Percentiles rank a stretch among this genome's conserved stretches.
These are phyloP conservation scores for Ogataea wickerhamii DNA, from an alignment of 805 yeast genomes.

Conservation along the genomic window DNA sequence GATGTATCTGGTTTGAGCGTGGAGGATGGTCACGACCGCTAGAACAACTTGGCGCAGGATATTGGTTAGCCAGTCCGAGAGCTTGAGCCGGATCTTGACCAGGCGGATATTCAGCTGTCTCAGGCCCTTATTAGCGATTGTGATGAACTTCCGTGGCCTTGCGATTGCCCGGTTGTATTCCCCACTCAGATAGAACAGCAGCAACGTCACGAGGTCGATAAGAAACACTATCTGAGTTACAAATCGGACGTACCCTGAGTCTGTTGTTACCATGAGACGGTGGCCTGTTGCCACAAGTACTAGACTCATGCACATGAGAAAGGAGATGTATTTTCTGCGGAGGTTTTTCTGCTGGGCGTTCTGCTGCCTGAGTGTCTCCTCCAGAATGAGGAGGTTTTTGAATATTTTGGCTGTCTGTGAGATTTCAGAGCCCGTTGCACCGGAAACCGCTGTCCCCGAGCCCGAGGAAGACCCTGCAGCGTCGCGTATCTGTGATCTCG, in stretches of 20 bases:
- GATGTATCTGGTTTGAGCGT: constrained; percentile 7
- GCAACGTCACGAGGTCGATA: constrained; percentile 62
- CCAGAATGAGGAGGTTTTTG: constrained; percentile 77
- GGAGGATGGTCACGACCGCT: constrained; percentile 15
- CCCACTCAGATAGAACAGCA: constrained; percentile 81
- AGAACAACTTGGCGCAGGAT: constrained; percentile 14
- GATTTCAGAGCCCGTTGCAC: constrained; percentile 18
- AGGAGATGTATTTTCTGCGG: constrained; percentile 58
- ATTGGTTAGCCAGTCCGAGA: constrained; percentile 32
- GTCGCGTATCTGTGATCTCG: constrained; percentile 18
- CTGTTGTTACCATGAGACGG: constrained; percentile 27
- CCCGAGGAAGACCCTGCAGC: constrained; percentile 3
- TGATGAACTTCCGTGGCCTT: constrained; percentile 71
- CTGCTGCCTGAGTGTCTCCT: constrained; percentile 81
- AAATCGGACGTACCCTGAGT: constrained; percentile 35
- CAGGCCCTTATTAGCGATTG: constrained; percentile 84
- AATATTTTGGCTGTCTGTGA: constrained; percentile 61
- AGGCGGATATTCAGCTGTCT: constrained; percentile 77
- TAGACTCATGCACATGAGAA: constrained; percentile 41
- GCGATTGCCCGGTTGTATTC: constrained; percentile 84
- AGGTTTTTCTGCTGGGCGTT: constrained; percentile 65
- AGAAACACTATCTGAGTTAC: constrained; percentile 53
- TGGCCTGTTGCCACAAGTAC: constrained; percentile 36
- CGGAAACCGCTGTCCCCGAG: constrained; percentile 2
- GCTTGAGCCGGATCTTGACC: constrained; percentile 52